Conservation (phyloP, 2,329 filamentous ascomycete genomes). For the Calonectria multiphialidica region DNA sequence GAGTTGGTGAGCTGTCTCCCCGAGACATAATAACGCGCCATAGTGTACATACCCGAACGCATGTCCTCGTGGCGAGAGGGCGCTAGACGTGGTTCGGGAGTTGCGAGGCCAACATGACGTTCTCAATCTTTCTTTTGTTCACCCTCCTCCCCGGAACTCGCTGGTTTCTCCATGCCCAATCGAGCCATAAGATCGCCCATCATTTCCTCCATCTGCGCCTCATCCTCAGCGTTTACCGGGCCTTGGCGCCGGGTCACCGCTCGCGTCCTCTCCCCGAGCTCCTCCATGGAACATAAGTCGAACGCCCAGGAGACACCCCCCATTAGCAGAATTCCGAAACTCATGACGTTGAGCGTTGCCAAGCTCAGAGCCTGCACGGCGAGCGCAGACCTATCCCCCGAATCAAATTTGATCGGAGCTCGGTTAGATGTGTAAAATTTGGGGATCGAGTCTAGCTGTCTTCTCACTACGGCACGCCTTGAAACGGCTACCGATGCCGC, state of each 20-base stretch:
- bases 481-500: slow-evolving; percentile 78
- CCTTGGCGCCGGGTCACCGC: slow-evolving; percentile 53
- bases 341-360: slow-evolving; percentile 87
- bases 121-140: slow-evolving; percentile 27
- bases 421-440: slow-evolving; percentile 78
- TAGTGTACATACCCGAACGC: slow-evolving; percentile 34
- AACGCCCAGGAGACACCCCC: slow-evolving; percentile 83
- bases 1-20: slow-evolving; percentile 16
- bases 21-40: slow-evolving; percentile 8
- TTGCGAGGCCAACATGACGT: not conserved
- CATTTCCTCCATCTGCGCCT: slow-evolving; percentile 73
- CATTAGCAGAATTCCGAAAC: slow-evolving; percentile 78
- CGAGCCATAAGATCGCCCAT: slow-evolving; percentile 69
- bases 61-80: slow-evolving; percentile 6
- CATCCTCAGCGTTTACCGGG: slow-evolving; percentile 58
- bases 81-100: not conserved
- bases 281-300: slow-evolving; percentile 78
- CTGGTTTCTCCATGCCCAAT: slow-evolving; percentile 51
- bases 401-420: slow-evolving; percentile 40
- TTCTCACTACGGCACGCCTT: slow-evolving; percentile 75
- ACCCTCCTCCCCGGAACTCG: slow-evolving; percentile 19
- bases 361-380: slow-evolving; percentile 87
- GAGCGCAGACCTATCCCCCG: slow-evolving; percentile 63
- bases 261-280: slow-evolving; percentile 68
- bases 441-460: slow-evolving; percentile 72